Percentiles rank a stretch among this genome's conserved stretches.
Conservation (phyloP, 108 stramenopile genomes). For the Nitzschia putrida region DNA sequence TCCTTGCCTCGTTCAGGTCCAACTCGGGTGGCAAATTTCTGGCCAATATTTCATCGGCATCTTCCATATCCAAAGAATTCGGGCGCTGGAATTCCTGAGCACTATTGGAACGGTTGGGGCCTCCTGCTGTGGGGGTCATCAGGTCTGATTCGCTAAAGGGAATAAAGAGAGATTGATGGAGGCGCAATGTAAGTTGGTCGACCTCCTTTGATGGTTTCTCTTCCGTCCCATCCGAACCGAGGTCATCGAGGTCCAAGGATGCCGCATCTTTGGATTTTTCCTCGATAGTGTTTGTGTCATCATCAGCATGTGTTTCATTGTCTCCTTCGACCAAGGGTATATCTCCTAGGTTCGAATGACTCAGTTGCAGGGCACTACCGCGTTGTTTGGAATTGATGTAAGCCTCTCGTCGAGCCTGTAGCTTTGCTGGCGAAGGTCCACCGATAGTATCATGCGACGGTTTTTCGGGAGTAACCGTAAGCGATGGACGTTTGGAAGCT, state of each 20-base stretch:
- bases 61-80: neutral
- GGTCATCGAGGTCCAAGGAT: slow-evolving; percentile 6
- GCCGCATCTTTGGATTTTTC: neutral
- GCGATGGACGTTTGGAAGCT: neutral
- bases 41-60: slow-evolving; percentile 1
- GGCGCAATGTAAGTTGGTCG: neutral
- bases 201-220: neutral
- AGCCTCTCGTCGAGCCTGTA: neutral
- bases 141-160: neutral
- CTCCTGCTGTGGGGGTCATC: neutral
- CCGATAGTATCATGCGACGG: neutral
- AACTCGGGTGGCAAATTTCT: slow-evolving; percentile 17
- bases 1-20: slow-evolving; percentile 10
- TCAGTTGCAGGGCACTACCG: neutral
- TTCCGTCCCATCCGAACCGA: neutral
- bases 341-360: neutral
- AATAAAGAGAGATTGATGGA: slow-evolving; percentile 8
- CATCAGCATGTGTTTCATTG: slow-evolving; percentile 7
- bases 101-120: neutral
- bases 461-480: neutral
- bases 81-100: neutral
- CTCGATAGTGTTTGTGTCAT: neutral
- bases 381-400: slow-evolving; percentile 4
- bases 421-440: neutral
- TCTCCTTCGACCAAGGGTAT: neutral